Conservation (phyloP, 176 grass and related monocot genomes). For the Pontederia paniculata region DNA sequence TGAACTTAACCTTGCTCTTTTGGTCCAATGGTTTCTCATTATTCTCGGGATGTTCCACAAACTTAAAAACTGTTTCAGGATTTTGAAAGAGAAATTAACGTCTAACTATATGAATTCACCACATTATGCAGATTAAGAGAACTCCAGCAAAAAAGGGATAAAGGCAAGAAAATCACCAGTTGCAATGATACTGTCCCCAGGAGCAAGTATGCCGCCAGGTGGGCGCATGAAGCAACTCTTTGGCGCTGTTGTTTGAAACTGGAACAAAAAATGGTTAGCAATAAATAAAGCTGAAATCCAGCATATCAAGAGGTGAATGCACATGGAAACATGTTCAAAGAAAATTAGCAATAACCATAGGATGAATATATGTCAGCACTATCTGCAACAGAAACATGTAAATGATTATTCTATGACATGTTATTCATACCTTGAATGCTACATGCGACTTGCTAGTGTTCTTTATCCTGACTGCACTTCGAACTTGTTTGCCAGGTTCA, state of each 20-base stretch:
- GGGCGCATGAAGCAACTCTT: slow-evolving; percentile 99
- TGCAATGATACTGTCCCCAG: slow-evolving; percentile 87
- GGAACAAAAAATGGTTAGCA: neutral
- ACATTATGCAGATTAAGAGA: neutral
- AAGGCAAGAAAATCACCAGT: slow-evolving; percentile 46
- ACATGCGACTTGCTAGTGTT: slow-evolving; percentile 90
- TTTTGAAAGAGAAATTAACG: slow-evolving; percentile 18
- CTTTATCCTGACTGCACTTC: slow-evolving; percentile 91
- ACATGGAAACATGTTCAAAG: neutral
- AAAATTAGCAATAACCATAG: slow-evolving; percentile 19
- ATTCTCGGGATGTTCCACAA: slow-evolving; percentile 95
- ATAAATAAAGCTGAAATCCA: neutral
- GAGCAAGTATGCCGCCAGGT: slow-evolving; percentile 83
- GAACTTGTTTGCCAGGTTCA: slow-evolving; percentile 94
- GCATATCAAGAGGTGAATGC: too few species aligned
- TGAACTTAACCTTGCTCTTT: slow-evolving; percentile 97
- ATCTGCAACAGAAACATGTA: slow-evolving; percentile 7
- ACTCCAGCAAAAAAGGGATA: neutral
- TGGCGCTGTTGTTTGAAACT: slow-evolving; percentile 99
- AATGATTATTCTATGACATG: slow-evolving; percentile 2
- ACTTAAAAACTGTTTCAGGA: slow-evolving; percentile 74
- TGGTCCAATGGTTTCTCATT: slow-evolving; percentile 77
- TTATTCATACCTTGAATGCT: slow-evolving; percentile 82
- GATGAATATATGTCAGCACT: too few species aligned
- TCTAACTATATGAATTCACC: slow-evolving; percentile 6